A percentile compares a stretch with the other conserved stretches of the same genome.
These are phyloP conservation scores for Xylariaceae sp. DNA, from an alignment of 2,329 filamentous ascomycete genomes.

Conservation along the genomic window DNA sequence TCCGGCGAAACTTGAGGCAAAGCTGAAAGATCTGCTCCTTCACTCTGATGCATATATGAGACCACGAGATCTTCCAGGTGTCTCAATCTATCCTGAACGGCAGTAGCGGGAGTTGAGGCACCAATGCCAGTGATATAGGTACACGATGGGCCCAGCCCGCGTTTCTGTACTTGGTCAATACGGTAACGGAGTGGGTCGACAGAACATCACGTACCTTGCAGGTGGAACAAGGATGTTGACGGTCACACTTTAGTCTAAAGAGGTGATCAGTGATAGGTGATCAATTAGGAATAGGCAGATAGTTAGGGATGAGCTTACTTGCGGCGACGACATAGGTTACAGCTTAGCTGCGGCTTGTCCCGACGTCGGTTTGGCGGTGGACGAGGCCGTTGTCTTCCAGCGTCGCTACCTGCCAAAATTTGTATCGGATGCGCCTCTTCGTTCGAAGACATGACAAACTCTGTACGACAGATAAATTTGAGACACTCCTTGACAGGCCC, in stretches of 20 bases:
- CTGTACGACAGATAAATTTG: neutral
- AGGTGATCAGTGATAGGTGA: conserved; percentile 1
- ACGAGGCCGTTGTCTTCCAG: conserved; percentile 19
- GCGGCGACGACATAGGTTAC: conserved; percentile 30
- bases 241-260: conserved; percentile 29
- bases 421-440: conserved; percentile 3
- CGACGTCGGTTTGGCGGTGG: conserved; percentile 33
- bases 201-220: conserved; percentile 24
- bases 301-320: conserved; percentile 26
- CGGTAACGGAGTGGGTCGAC: neutral
- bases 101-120: conserved; percentile 5
- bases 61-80: conserved; percentile 28
- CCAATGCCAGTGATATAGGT: conserved; percentile 18
- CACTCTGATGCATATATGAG: conserved; percentile 25
- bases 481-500: conserved; percentile 5
- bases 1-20: neutral
- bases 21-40: neutral
- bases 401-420: neutral
- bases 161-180: conserved; percentile 22
- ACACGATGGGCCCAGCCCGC: conserved; percentile 23
- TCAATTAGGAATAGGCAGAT: too few relatives aligned
- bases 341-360: conserved; percentile 33
- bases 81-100: conserved; percentile 27
- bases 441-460: conserved; percentile 16
- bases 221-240: conserved; percentile 29